Evolutionary conservation across 352 stramenopile species (phyloP).

Genomic region (Pythium biforme): DNA sequence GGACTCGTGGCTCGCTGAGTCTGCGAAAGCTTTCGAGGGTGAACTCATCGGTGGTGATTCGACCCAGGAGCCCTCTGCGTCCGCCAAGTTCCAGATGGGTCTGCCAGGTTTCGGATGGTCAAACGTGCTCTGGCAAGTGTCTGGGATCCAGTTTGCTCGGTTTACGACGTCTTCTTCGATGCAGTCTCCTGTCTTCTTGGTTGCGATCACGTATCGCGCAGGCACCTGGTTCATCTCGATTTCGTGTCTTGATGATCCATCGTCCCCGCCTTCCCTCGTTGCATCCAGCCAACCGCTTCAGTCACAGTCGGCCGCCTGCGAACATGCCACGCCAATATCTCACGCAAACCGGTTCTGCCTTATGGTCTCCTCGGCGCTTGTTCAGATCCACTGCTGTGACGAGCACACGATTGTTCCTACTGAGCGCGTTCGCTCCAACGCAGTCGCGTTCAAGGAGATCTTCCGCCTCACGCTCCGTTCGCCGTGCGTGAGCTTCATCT

Average conservation of each 20-base stretch:
- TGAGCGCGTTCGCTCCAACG: constrained; percentile 27
- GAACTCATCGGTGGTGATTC: neutral
- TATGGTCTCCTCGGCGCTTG: constrained; percentile 20
- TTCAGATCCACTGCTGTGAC: constrained; percentile 66
- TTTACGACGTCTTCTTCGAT: constrained; percentile 31
- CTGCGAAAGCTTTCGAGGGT: constrained; percentile 12
- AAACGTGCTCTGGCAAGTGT: constrained; percentile 76
- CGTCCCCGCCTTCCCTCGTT: neutral
- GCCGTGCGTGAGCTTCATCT: constrained; percentile 48
- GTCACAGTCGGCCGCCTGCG: constrained; percentile 9
- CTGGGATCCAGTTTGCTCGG: constrained; percentile 80
- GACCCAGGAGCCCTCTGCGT: neutral
- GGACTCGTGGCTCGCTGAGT: constrained; percentile 40
- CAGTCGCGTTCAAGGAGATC: constrained; percentile 60
- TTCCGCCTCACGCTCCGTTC: constrained; percentile 37
- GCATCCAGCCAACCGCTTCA: neutral
- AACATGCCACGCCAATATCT: neutral
- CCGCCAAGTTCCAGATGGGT: constrained; percentile 68
- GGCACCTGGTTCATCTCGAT: constrained; percentile 70
- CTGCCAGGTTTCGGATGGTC: constrained; percentile 65
- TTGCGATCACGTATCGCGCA: constrained; percentile 64
- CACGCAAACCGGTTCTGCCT: constrained; percentile 17
- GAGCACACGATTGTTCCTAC: constrained; percentile 42
- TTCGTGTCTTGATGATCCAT: constrained; percentile 61
- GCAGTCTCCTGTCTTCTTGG: constrained; percentile 47